phyloP scores from a whole-genome alignment of 306 rosid species.

The Abrus precatorius region DNA sequence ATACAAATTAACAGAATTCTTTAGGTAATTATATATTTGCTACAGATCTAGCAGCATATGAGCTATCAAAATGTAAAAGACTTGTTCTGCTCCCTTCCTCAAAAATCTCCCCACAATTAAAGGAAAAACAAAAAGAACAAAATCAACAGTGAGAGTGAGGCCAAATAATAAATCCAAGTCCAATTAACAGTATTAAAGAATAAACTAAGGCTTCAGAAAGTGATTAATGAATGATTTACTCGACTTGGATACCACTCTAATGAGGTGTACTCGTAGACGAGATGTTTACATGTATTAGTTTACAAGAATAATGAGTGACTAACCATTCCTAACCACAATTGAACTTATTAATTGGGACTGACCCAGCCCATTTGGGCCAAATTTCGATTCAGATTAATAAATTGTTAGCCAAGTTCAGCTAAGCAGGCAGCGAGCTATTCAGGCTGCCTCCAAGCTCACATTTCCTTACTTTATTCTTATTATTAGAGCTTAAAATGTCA shows the following conservation, averaged over 20 bases:
- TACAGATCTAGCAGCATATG: conserved; percentile 23
- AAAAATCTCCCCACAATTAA: conserved; percentile 4
- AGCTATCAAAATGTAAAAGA: conserved; percentile 7
- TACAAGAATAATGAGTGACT: background rate
- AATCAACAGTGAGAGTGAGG: conserved; percentile 1
- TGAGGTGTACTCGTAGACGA: background rate
- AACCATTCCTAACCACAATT: conserved; percentile 30
- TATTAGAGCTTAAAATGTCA: background rate
- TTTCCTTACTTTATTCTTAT: background rate
- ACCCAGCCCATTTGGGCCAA: background rate
- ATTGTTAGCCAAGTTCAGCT: background rate
- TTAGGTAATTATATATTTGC: conserved; percentile 21
- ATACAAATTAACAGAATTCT: conserved; percentile 19
- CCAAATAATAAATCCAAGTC: conserved; percentile 10
- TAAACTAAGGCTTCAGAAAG: background rate
- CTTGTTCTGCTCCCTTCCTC: conserved; percentile 28
- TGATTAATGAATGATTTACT: background rate
- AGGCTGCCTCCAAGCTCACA: background rate
- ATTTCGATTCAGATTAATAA: background rate
- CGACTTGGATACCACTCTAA: background rate
- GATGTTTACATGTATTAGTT: background rate
- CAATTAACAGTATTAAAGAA: background rate
- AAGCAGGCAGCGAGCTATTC: background rate
- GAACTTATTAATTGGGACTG: conserved; percentile 18
- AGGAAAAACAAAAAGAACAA: conserved; percentile 5